Conservation (phyloP, 2,329 filamentous ascomycete species). For the Helotiales sp. region DNA sequence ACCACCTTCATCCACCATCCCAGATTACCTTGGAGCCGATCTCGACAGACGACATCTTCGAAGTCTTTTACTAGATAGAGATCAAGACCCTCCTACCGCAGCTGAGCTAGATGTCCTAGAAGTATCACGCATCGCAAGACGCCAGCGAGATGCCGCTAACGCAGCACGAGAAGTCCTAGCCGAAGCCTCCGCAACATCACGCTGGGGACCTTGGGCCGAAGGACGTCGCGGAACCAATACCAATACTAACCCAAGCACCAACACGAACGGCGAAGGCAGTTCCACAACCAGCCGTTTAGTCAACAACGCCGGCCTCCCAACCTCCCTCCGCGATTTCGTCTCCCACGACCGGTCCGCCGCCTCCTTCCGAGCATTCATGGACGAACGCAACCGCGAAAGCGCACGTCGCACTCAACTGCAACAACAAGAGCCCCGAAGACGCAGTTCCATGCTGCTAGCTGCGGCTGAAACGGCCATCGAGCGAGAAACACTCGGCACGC, state of each 20-base stretch:
- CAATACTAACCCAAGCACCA: conserved; percentile 3
- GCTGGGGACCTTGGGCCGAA: conserved; percentile 27
- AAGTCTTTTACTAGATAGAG: conserved; percentile 45
- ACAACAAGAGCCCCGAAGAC: conserved; percentile 36
- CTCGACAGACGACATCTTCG: conserved; percentile 39
- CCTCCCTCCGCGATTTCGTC: conserved; percentile 41
- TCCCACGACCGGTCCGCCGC: conserved; percentile 39
- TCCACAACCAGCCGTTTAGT: conserved; percentile 30
- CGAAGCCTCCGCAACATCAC: conserved; percentile 27
- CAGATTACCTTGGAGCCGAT: conserved; percentile 40
- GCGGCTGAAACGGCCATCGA: conserved; percentile 34
- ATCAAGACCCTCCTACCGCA: conserved; percentile 57
- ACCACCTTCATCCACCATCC: conserved; percentile 35
- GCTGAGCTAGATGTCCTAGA: conserved; percentile 63
- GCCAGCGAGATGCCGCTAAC: conserved; percentile 45
- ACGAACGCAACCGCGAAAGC: conserved; percentile 43
- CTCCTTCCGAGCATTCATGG: conserved; percentile 43
- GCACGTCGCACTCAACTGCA: conserved; percentile 35
- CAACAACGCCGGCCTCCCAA: conserved; percentile 36
- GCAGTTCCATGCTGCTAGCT: conserved; percentile 36
- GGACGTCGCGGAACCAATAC: conserved; percentile 21
- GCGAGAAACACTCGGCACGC: conserved; percentile 23
- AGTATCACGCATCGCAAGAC: conserved; percentile 58
- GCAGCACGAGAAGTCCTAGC: conserved; percentile 33
- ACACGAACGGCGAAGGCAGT: conserved; percentile 18